Evolutionary conservation across 2,329 filamentous ascomycete genomes (phyloP), one percentile per base, ranked within the genome.

Genomic region (Aspergillus glaucus): DNA sequence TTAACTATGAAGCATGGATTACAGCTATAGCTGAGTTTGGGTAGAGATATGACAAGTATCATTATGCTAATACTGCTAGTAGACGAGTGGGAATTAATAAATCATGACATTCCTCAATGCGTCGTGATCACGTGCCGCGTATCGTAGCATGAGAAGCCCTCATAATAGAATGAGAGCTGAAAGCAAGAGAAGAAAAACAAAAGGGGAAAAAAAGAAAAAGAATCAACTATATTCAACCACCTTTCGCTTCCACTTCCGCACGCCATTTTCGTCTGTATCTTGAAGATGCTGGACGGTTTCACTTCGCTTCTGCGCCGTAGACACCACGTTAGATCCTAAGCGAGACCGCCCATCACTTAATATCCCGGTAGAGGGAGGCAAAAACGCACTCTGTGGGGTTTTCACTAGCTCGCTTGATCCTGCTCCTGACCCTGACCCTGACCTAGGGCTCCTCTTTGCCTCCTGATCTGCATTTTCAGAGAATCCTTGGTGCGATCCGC

Each of bases 141-240:
- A 40, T 22, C 37, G 26, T 19, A 40, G 37, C 17, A 21, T 40
- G 17, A 40, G 17, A 40, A 40, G 17, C 37, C 37, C 37, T 40
- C 17, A 40, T 40, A 10, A 40, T 40, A 3, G 26, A 4, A 30
- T 30, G 26, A 30, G 26, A 30, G 26, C 26, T 19, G 19, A 22
- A 40, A 21, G 37, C 37, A 10, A 10, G 7, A 17, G 22, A 21
- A 26, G 10, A 14, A 14, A 43, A 45, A 52, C 32, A 53, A 46
- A 44, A 37, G 21, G 24, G 36, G 37, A 21, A 19, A 47, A 21
- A 30, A 41, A 10, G 47, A 43, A 34, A 7, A 46, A 40, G 37
- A 36, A 21, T 22, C 55, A 70, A 36, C 53, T 62, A 50, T 69
- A 71, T 47, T 71, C 67, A 9, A 69, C 51, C 43, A 69, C 61